Conservation (phyloP, 1,139 yeast genomes). For the Trichomonascaceae sp. region DNA sequence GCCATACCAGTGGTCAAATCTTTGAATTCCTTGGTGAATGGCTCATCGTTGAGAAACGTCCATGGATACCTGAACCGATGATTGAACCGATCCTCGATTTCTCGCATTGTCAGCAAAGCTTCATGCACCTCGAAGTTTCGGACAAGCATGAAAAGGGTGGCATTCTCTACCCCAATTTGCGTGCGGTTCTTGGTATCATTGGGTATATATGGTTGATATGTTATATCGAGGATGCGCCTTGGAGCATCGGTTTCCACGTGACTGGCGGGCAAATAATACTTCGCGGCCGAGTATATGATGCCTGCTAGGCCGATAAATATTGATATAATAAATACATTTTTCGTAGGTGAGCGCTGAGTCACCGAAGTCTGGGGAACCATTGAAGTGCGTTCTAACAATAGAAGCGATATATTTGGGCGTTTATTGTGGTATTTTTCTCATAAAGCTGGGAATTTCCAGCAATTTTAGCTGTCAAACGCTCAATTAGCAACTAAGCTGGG, state of each 20-base stretch:
- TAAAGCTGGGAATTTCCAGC: background rate
- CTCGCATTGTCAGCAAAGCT: constrained; percentile 59
- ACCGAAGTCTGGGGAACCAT: background rate
- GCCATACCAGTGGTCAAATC: constrained; percentile 70
- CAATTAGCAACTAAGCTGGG: background rate
- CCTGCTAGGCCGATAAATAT: background rate
- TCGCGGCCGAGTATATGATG: background rate
- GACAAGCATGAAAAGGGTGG: constrained; percentile 69
- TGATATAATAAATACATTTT: background rate
- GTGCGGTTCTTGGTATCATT: constrained; percentile 26
- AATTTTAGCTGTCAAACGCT: background rate
- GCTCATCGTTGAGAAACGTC: constrained; percentile 82
- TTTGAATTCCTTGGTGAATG: constrained; percentile 63
- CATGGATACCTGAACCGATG: constrained; percentile 59
- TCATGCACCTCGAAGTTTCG: constrained; percentile 58
- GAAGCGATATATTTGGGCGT: background rate
- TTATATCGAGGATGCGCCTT: constrained; percentile 18
- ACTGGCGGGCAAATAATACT: background rate
- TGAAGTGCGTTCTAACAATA: background rate
- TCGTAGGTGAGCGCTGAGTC: background rate
- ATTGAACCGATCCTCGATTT: constrained; percentile 56
- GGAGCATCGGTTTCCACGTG: background rate
- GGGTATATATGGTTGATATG: constrained; percentile 23
- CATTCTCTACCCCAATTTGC: constrained; percentile 47
- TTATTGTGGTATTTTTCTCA: background rate